Percentiles rank a stretch among this genome's conserved stretches.
phyloP scores from a whole-genome alignment of 2,329 filamentous ascomycete species.

The Aspergillus sp. region DNA sequence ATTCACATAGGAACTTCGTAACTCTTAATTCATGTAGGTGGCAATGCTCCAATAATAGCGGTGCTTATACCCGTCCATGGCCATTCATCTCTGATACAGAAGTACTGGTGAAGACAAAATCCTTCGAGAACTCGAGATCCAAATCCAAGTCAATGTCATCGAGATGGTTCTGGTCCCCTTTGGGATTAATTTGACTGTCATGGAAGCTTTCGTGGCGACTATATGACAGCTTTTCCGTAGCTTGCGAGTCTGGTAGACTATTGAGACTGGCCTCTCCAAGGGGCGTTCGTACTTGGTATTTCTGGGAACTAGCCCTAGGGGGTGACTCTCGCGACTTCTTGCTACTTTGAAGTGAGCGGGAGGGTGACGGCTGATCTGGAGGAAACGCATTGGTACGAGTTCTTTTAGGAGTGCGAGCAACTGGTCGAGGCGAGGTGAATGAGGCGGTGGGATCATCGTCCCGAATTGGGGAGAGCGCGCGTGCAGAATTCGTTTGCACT shows the following conservation, averaged over 20 bases:
- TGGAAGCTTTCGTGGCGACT: slow-evolving; percentile 11
- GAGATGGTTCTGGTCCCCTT: slow-evolving; percentile 23
- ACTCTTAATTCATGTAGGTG: not conserved
- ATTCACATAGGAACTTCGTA: not conserved
- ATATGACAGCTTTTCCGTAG: slow-evolving; percentile 12
- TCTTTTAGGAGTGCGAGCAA: slow-evolving; percentile 30
- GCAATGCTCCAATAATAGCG: not conserved
- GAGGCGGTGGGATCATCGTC: slow-evolving; percentile 19
- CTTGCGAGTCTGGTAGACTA: slow-evolving; percentile 24
- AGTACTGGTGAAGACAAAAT: slow-evolving; percentile 37
- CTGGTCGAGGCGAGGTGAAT: slow-evolving; percentile 18
- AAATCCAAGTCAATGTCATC: slow-evolving; percentile 33
- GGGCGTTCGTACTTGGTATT: slow-evolving; percentile 20
- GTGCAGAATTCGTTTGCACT: slow-evolving; percentile 17
- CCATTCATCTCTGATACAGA: slow-evolving; percentile 26
- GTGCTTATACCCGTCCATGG: not conserved
- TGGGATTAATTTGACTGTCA: slow-evolving; percentile 9
- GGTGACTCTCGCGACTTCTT: slow-evolving; percentile 11
- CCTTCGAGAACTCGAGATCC: slow-evolving; percentile 37
- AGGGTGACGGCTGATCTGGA: slow-evolving; percentile 11
- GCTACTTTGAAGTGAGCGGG: slow-evolving; percentile 4
- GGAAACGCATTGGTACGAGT: slow-evolving; percentile 23
- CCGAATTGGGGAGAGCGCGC: slow-evolving; percentile 19
- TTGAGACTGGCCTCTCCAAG: slow-evolving; percentile 29
- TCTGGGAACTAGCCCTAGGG: slow-evolving; percentile 2